These are phyloP conservation scores for Galium porrigens DNA, from an alignment of 305 asterid species.

Conservation along the genomic window DNA sequence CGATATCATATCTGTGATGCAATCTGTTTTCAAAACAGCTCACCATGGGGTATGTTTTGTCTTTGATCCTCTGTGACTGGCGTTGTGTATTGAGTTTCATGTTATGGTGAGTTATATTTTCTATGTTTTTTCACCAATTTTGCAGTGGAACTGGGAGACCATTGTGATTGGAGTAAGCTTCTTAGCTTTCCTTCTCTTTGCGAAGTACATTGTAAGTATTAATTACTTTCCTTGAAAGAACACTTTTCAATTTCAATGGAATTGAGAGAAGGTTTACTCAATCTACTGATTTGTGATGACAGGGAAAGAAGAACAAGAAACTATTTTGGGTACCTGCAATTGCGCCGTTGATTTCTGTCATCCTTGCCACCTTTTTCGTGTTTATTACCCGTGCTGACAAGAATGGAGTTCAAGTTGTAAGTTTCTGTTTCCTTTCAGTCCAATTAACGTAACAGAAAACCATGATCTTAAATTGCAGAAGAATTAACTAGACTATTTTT, in stretches of 20 bases:
- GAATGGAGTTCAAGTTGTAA: conserved; percentile 49
- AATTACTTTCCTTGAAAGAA: not conserved
- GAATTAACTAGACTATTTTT: not conserved
- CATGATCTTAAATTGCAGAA: not conserved
- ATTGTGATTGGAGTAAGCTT: conserved; percentile 31
- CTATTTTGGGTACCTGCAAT: conserved; percentile 73
- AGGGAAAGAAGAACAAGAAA: conserved; percentile 67
- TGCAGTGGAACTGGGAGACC: conserved; percentile 60
- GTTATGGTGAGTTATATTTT: not conserved
- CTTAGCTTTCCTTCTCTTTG: conserved; percentile 24
- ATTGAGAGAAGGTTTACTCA: not conserved
- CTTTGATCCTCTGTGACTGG: not conserved
- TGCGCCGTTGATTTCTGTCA: conserved; percentile 64
- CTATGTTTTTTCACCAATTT: not conserved
- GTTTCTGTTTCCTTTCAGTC: conserved; percentile 11
- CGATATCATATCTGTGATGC: conserved; percentile 34
- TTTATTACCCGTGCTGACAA: conserved; percentile 60
- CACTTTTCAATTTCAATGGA: not conserved
- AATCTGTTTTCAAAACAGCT: conserved; percentile 22
- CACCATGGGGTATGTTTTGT: conserved; percentile 28
- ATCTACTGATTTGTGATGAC: conserved; percentile 1
- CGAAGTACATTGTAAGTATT: conserved; percentile 33
- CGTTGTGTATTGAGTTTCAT: not conserved
- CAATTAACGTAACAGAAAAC: not conserved
- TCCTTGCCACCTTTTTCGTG: conserved; percentile 56